phyloP scores from a whole-genome alignment of 805 yeast genomes.

The Lipomyces mesembrius region DNA sequence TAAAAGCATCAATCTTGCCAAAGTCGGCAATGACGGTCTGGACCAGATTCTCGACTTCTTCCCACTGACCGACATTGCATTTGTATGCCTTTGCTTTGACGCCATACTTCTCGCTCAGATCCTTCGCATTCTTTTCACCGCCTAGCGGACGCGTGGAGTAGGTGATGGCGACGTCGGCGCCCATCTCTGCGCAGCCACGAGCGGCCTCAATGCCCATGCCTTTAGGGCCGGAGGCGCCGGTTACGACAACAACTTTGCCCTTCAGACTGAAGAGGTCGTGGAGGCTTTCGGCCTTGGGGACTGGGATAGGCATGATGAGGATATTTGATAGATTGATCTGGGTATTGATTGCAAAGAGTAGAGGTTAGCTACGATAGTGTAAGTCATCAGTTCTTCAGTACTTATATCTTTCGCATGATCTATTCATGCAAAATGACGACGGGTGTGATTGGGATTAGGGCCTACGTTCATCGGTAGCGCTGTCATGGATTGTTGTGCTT shows the following conservation, averaged over 20 bases:
- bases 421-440: too few relatives aligned
- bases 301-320: not conserved
- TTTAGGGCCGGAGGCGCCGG: slow-evolving; percentile 48
- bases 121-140: slow-evolving; percentile 62
- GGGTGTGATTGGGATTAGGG: too few relatives aligned
- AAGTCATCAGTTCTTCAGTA: too few relatives aligned
- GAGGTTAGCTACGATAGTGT: too few relatives aligned
- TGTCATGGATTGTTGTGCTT: too few relatives aligned
- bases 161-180: slow-evolving; percentile 2
- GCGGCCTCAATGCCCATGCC: slow-evolving; percentile 4
- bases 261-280: slow-evolving; percentile 57
- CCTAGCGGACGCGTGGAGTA: not conserved
- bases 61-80: slow-evolving; percentile 56
- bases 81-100: slow-evolving; percentile 65
- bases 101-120: slow-evolving; percentile 56
- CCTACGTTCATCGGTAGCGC: too few relatives aligned
- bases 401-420: too few relatives aligned
- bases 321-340: too few relatives aligned
- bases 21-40: slow-evolving; percentile 46
- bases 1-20: slow-evolving; percentile 51
- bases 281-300: slow-evolving; percentile 40
- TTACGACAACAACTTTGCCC: slow-evolving; percentile 63
- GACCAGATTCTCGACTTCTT: slow-evolving; percentile 18
- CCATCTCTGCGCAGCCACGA: slow-evolving; percentile 1
- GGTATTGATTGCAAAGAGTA: too few relatives aligned